Evolutionary conservation across 441 rosid species (phyloP), one percentile per base, ranked within the genome.

Genomic region (Macaranga tanarius): DNA sequence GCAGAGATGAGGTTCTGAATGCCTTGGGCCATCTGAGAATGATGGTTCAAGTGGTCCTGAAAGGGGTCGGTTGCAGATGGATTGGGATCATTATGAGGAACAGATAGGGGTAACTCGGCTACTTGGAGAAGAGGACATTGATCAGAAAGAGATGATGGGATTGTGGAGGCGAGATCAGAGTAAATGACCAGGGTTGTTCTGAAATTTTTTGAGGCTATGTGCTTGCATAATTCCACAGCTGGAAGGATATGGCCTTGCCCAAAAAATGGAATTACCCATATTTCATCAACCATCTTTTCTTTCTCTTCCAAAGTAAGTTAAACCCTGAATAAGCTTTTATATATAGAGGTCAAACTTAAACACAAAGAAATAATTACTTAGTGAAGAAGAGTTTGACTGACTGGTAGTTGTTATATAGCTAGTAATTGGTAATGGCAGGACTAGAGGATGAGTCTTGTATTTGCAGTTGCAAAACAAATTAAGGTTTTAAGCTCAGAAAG

Each of bases 231-330:
- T 61, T 86, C 86, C 63, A 85, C 69, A 57, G 64, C 81, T 5
- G 90, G 90, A 11, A 84, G 78, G 74, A 86, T 79, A 72, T 86
- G 90, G 28, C 90, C 90, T 62, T 86, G 88, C 26, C 88, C 88
- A 31, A 75, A 80, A 72, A 80, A 80, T 1, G 87, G 83, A 55
- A 86, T 65, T 23, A 83, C 79, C 75, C 80, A 74, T 47, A 86
- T 80, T 42, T 80, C 80, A 10, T 66, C 55, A 1, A 64, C 45
- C 79, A 76, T 63, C 4, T 25, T 12, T 52, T 15, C n/a, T 17
- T 28, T 52, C 8, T 28, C 11, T 52, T 23, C 26, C 1, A 51
- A 47, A 51, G 5, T 10, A 47, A 7, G 2, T 10, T 7, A 8
- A 10, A 25, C 1, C 7, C 8, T 20, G 59, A 57, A 16, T 22